A percentile compares a stretch with the other conserved stretches of the same genome.
Evolutionary conservation across 2,329 filamentous ascomycete genomes (phyloP).

Genomic region (Penicillium sp.): DNA sequence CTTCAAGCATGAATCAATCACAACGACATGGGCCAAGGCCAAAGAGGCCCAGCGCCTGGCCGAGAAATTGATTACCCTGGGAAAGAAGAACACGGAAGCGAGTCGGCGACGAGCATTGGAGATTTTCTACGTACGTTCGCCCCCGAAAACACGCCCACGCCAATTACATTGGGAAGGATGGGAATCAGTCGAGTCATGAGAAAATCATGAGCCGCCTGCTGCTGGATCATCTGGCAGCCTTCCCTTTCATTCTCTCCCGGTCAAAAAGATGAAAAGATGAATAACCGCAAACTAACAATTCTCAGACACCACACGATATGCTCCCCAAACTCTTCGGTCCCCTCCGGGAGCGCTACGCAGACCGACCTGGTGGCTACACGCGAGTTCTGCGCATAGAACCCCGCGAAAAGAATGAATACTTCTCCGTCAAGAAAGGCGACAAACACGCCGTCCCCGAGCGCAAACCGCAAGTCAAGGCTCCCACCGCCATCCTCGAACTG

Average conservation of each 20-base stretch:
- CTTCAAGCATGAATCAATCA: conserved; percentile 87
- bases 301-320: conserved; percentile 41
- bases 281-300: conserved; percentile 1
- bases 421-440: conserved; percentile 16
- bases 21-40: conserved; percentile 92
- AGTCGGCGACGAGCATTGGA: conserved; percentile 69
- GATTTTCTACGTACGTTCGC: conserved; percentile 73
- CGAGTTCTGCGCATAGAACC: conserved; percentile 90
- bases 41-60: conserved; percentile 93
- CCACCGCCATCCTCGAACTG: conserved; percentile 86
- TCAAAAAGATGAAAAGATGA: background rate
- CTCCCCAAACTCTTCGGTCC: conserved; percentile 85
- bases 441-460: conserved; percentile 16
- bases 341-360: conserved; percentile 72
- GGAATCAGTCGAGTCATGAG: background rate
- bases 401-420: conserved; percentile 52
- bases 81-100: conserved; percentile 87
- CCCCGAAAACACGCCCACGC: background rate
- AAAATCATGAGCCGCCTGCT: background rate
- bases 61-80: conserved; percentile 89
- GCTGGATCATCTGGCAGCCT: background rate
- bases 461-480: conserved; percentile 68
- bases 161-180: background rate
- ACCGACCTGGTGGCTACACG: conserved; percentile 86
- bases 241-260: background rate